Percentiles rank a stretch among this genome's conserved stretches.
Evolutionary conservation across 441 rosid species (phyloP).

Genomic region (Omphalea diandra): DNA sequence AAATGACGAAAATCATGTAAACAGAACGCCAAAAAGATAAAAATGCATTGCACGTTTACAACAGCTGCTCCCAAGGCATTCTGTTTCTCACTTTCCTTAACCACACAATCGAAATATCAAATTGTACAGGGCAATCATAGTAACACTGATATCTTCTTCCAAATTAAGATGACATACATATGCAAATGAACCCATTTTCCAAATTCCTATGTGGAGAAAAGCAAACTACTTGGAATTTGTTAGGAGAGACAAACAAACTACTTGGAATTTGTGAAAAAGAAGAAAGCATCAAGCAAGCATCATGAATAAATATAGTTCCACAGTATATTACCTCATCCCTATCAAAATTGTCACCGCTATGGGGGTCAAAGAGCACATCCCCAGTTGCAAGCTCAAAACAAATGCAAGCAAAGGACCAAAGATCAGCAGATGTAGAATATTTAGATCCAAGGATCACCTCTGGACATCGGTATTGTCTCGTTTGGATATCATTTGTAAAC

Average conservation of each 20-base stretch:
- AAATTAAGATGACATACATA: neutral
- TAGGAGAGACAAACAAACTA: neutral
- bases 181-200: neutral
- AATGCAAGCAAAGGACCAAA: slow-evolving; percentile 78
- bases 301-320: neutral
- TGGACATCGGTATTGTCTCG: slow-evolving; percentile 76
- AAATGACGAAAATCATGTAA: no score
- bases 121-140: neutral
- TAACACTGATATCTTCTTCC: neutral
- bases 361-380: slow-evolving; percentile 76
- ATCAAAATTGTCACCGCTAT: slow-evolving; percentile 66
- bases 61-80: neutral
- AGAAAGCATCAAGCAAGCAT: slow-evolving; percentile 3
- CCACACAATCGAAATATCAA: neutral
- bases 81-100: neutral
- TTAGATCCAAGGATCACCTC: slow-evolving; percentile 72
- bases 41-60: neutral
- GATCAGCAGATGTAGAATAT: slow-evolving; percentile 71
- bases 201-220: neutral
- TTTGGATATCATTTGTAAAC: slow-evolving; percentile 72
- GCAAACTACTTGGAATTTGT: neutral
- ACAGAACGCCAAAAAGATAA: neutral
- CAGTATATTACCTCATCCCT: slow-evolving; percentile 61
- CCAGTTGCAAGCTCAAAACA: slow-evolving; percentile 82
- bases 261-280: neutral